Base-by-base conservation (phyloP, 768 basidiomycete genomes). In the Termitomyces sp. region DNA sequence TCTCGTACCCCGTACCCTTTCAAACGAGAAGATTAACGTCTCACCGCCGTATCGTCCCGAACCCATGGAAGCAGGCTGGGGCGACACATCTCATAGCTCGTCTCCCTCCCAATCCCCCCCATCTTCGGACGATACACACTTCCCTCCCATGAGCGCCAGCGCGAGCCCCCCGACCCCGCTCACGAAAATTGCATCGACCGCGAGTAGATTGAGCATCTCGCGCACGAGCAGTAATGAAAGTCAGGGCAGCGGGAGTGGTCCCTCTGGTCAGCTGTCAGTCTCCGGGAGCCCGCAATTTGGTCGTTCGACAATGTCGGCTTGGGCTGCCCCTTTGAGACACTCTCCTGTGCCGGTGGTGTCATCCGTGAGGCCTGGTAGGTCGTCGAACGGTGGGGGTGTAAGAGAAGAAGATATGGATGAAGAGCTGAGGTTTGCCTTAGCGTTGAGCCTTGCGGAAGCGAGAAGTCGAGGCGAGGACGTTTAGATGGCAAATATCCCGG, bases 361-460 rank as follows among this genome's bases (percentile, higher is more conserved):
- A 37, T 58, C 58, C 34, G 58, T 31, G 45, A 54, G 57, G 58
- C 62, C 34, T 53, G 31, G 54, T 66, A 45, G 60, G 65, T 44
- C 59, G 65, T 44, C 59, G 54, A 4, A 58, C 13, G 53, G 27
- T 12, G 12, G 12, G 3, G 66, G 54, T 58, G 30, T 31, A 42
- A 55, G 56, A 31, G 60, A 51, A 0, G 77, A 76, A 11, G 78
- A 80, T 16, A 77, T 84, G 63, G 87, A 91, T 58, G 86, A 81
- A 16, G 88, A 90, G 62, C 63, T 91, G 68, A 76, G 71, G 51
- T 79, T 84, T 61, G 88, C 83, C 12, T 78, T 91, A 13, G 85
- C 86, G 70, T 67, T 91, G 69, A 91, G 89, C 67, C 76, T 91
- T 27, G 86, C 81, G 1, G 89, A 91, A 65, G 85, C 84, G n/a